Evolutionary conservation across 192 early-diverging fungal genomes (phyloP).

Genomic region (Backusella westeae): DNA sequence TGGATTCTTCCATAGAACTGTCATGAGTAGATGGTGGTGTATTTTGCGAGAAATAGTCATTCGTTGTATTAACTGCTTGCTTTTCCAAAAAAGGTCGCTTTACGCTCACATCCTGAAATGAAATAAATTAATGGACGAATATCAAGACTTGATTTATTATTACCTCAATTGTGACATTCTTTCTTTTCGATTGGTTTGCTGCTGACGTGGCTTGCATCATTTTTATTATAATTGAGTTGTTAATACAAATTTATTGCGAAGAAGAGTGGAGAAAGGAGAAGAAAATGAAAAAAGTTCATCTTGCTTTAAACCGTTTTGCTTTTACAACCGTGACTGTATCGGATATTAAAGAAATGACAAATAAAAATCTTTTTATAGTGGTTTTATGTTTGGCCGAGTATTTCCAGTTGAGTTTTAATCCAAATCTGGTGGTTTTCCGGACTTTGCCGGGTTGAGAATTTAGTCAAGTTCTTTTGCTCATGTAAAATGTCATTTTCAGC

Average conservation of each 20-base stretch:
- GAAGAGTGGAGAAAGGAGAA: neutral
- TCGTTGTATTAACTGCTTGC: neutral
- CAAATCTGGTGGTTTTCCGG: neutral
- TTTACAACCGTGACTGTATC: neutral
- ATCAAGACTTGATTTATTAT: neutral
- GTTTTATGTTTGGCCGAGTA: neutral
- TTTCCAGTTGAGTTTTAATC: neutral
- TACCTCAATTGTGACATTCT: slow-evolving; percentile 1
- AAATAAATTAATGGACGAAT: neutral
- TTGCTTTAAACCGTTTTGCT: neutral
- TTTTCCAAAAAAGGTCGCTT: neutral
- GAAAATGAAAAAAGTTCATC: neutral
- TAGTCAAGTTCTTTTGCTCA: too few relatives aligned
- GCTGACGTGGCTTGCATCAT: neutral
- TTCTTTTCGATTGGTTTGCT: slow-evolving; percentile 2
- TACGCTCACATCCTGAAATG: neutral
- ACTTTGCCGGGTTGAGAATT: neutral
- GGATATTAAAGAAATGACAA: neutral
- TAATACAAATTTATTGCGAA: neutral
- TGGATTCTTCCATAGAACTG: neutral
- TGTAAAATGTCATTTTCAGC: too few relatives aligned
- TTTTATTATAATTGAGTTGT: neutral
- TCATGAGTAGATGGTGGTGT: neutral
- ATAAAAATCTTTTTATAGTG: neutral
- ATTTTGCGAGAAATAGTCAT: neutral